Percentiles rank a stretch among this genome's conserved stretches.
phyloP scores from a whole-genome alignment of 495 filamentous ascomycete species.

The Astrocystis sublimbata region DNA sequence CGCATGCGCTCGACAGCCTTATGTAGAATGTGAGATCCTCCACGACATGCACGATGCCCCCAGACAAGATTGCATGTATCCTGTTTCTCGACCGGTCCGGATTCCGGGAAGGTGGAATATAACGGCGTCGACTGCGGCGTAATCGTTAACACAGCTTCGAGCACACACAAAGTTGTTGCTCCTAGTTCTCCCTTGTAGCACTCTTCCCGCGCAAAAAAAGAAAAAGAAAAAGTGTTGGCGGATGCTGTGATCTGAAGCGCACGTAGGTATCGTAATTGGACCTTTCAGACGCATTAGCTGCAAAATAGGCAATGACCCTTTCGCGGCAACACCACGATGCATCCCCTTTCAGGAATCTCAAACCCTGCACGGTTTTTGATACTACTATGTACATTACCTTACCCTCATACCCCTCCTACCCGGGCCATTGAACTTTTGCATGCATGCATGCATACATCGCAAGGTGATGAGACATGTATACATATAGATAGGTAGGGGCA shows the following conservation, averaged over 20 bases:
- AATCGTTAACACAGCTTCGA: not conserved
- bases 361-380: not conserved
- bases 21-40: not conserved
- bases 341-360: constrained; percentile 7
- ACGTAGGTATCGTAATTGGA: not conserved
- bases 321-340: not conserved
- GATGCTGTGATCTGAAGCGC: constrained; percentile 1
- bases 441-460: not conserved
- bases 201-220: not conserved
- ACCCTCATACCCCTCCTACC: constrained; percentile 2
- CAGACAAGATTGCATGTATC: not conserved
- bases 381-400: constrained; percentile 12
- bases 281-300: not conserved
- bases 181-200: not conserved
- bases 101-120: not conserved
- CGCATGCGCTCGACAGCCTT: not conserved
- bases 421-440: not conserved
- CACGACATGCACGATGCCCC: not conserved
- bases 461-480: not conserved
- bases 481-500: not conserved
- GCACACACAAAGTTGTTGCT: not conserved
- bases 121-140: not conserved
- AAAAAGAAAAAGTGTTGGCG: not conserved
- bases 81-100: not conserved
- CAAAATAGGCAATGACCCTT: not conserved